A percentile compares a stretch with the other conserved stretches of the same genome.
Conservation (phyloP, 495 filamentous ascomycete genomes). For the Pyrenula massariospora region DNA sequence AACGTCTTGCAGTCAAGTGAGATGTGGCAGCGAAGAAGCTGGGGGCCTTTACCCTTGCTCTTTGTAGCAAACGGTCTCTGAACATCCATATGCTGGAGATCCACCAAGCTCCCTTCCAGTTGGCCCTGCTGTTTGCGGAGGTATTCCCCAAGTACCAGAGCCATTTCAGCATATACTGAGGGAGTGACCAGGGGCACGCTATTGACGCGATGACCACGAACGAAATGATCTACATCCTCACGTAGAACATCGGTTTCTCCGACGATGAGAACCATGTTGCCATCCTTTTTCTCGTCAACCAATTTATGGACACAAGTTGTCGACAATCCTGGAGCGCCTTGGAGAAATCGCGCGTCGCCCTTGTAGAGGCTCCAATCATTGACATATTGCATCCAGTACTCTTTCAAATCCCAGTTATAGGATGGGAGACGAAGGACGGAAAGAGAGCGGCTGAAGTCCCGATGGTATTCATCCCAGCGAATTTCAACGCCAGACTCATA, state of each 20-base stretch:
- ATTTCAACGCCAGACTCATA: slow-evolving; percentile 45
- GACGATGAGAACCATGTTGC: too few species aligned
- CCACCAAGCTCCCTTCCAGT: too few species aligned
- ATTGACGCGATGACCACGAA: too few species aligned
- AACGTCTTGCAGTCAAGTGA: too few species aligned
- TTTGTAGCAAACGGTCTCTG: slow-evolving; percentile 12
- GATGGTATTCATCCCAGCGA: slow-evolving; percentile 57
- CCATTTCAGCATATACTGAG: slow-evolving; percentile 59
- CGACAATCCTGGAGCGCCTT: too few species aligned
- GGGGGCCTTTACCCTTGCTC: slow-evolving; percentile 13
- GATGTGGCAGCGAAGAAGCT: slow-evolving; percentile 23
- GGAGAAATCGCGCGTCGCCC: slow-evolving; percentile 8
- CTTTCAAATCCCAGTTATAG: slow-evolving; percentile 37
- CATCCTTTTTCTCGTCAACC: too few species aligned
- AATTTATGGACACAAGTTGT: too few species aligned
- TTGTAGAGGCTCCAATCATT: slow-evolving; percentile 22
- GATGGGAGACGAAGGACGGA: slow-evolving; percentile 50
- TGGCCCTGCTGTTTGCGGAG: slow-evolving; percentile 15
- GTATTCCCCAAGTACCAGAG: slow-evolving; percentile 60
- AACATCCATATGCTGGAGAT: slow-evolving; percentile 14
- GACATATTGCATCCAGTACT: slow-evolving; percentile 32
- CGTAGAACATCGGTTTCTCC: too few species aligned
- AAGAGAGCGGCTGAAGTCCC: slow-evolving; percentile 38
- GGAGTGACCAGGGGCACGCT: too few species aligned
- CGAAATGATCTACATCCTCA: too few species aligned